Percentiles rank a stretch among this genome's conserved stretches.
phyloP scores from a whole-genome alignment of 2,329 filamentous ascomycete species.

The Cordyceps sp. region DNA sequence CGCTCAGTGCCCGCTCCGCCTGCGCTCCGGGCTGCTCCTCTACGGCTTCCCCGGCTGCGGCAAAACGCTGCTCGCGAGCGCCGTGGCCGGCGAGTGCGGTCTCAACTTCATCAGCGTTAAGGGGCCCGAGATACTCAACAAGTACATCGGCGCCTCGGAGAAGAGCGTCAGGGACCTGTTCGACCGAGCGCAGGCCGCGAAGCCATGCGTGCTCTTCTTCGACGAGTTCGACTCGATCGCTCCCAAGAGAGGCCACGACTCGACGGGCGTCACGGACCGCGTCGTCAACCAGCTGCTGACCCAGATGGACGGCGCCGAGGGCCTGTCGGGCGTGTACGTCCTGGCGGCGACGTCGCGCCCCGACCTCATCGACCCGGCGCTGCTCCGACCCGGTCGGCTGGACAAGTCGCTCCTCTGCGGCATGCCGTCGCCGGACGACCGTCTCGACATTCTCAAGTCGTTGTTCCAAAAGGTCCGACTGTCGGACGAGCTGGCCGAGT shows the following conservation, averaged over 20 bases:
- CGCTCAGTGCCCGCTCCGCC: slow-evolving; percentile 81
- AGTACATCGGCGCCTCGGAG: slow-evolving; percentile 95
- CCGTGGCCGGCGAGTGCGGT: slow-evolving; percentile 93
- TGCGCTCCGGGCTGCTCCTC: slow-evolving; percentile 80
- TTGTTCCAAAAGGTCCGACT: slow-evolving; percentile 71
- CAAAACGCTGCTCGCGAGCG: slow-evolving; percentile 87
- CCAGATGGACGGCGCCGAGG: slow-evolving; percentile 97
- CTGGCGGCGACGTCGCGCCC: slow-evolving; percentile 86
- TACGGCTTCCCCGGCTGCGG: slow-evolving; percentile 95
- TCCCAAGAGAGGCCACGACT: slow-evolving; percentile 91
- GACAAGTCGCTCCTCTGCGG: slow-evolving; percentile 91
- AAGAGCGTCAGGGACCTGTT: slow-evolving; percentile 94
- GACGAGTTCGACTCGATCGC: slow-evolving; percentile 98
- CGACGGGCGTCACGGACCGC: slow-evolving; percentile 92
- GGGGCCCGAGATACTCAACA: slow-evolving; percentile 94
- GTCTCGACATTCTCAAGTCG: slow-evolving; percentile 74
- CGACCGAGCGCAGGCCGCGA: slow-evolving; percentile 76
- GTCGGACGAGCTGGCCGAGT: slow-evolving; percentile 43
- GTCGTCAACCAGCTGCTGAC: slow-evolving; percentile 97
- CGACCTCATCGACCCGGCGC: slow-evolving; percentile 86
- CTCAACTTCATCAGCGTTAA: slow-evolving; percentile 98
- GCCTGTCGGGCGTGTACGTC: slow-evolving; percentile 86
- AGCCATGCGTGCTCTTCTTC: slow-evolving; percentile 92
- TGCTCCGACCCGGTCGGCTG: slow-evolving; percentile 77
- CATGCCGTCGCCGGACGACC: slow-evolving; percentile 64